Base-by-base conservation (phyloP, 441 rosid genomes). In the Capsella rubella region DNA sequence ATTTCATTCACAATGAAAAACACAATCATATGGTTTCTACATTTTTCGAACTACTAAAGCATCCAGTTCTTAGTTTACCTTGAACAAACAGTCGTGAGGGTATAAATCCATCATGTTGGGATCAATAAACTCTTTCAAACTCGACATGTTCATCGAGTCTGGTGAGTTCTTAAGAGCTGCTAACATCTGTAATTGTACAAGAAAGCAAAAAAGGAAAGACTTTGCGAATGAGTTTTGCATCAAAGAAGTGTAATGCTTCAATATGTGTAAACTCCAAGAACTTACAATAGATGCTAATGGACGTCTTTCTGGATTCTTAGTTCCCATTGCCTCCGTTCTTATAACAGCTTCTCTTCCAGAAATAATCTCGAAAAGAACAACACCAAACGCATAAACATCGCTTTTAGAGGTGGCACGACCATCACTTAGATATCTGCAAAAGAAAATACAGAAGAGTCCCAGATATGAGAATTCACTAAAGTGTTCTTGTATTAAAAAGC, bases 331-430 rank as follows among this genome's bases (percentile, higher is more conserved):
- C 74, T 89, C 96, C 11, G 88, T 84, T 70, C 84, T 83, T 65
- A 92, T 89, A 31, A 86, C 85, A 32, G 98, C 99, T 72, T 90
- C 97, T 82, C 84, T 90, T 61, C 99, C 99, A 2, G 99, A 89
- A 59, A 95, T 83, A 43, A 88, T 80, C 82, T 90, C 99, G 27
- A 95, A 91, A 75, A 95, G 93, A 72, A 95, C 96, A 16, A 95
- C 96, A 34, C 99, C 99, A 75, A 92, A 92, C 43, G 99, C 99
- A 80, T 95, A 95, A 47, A 91, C 97, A 61, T 95, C 99, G 57
- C 99, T 95, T 77, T 90, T 95, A 50, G 93, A 76, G 4, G 98
- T 88, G 54, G 98, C 99, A 35, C 80, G 90, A 58, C 99, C 99
- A 27, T 89, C 91, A 63, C 88, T 92, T 84, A 95, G 80, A 81